Conservation (phyloP, 225 moss, liverwort and hornwort genomes). For the Lunularia cruciata region DNA sequence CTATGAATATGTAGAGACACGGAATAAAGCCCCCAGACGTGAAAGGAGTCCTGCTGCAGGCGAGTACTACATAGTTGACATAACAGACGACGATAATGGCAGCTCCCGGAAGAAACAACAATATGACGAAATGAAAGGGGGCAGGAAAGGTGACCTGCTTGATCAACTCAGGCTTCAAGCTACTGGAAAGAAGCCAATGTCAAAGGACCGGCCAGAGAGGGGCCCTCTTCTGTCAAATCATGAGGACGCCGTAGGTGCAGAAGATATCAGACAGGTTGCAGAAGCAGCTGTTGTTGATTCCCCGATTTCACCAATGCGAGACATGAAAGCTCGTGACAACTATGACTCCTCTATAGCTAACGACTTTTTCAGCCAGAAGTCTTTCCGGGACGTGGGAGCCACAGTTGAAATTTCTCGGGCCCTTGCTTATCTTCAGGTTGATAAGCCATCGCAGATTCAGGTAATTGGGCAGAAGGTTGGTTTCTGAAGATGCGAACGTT, state of each 20-base stretch:
- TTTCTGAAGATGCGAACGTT: neutral
- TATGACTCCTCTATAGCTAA: conserved; percentile 77
- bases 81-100: conserved; percentile 31
- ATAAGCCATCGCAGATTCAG: conserved; percentile 91
- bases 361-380: conserved; percentile 76
- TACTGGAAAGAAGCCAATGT: conserved; percentile 23
- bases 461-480: conserved; percentile 29
- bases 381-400: conserved; percentile 72
- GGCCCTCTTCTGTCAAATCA: neutral
- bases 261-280: neutral
- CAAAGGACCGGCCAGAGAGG: conserved; percentile 16
- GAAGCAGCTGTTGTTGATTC: neutral
- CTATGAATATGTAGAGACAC: neutral
- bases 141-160: conserved; percentile 41
- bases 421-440: conserved; percentile 64
- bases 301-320: conserved; percentile 39
- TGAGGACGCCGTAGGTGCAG: too few species aligned
- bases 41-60: neutral
- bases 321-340: conserved; percentile 73
- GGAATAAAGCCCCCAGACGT: neutral
- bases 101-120: conserved; percentile 12
- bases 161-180: conserved; percentile 77
- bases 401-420: conserved; percentile 67
- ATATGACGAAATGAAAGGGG: neutral
- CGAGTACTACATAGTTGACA: conserved; percentile 34